phyloP scores from a whole-genome alignment of 2,329 filamentous ascomycete species.

The Phyllachora maydis region DNA sequence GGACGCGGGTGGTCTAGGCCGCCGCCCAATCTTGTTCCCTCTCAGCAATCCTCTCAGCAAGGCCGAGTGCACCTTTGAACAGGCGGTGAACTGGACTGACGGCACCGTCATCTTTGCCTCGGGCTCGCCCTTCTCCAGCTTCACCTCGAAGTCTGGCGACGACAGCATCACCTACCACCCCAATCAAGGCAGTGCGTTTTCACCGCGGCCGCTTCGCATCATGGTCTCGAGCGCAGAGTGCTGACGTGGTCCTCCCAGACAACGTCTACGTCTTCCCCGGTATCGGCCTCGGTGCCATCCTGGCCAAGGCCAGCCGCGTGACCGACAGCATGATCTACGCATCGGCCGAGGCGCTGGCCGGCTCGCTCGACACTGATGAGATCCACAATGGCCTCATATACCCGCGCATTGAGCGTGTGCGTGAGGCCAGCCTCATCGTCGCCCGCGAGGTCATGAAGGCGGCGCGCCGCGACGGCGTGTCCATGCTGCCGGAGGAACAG shows the following conservation, averaged over 20 bases:
- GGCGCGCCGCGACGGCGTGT: conserved; percentile 64
- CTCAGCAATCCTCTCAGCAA: conserved; percentile 92
- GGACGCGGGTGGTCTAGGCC: conserved; percentile 43
- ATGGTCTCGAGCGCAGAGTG: too few relatives aligned
- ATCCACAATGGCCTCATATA: conserved; percentile 72
- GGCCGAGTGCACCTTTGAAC: conserved; percentile 94
- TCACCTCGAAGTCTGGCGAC: conserved; percentile 40
- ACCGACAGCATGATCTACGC: conserved; percentile 97
- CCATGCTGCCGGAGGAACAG: conserved; percentile 42
- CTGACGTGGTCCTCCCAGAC: too few relatives aligned
- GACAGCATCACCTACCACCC: conserved; percentile 50
- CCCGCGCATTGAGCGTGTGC: conserved; percentile 74
- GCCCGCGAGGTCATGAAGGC: conserved; percentile 86
- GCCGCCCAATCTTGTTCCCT: conserved; percentile 82
- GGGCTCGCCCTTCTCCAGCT: conserved; percentile 71
- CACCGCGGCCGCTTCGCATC: too few relatives aligned
- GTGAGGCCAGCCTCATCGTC: conserved; percentile 72
- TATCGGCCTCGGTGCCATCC: conserved; percentile 80
- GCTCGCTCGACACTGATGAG: conserved; percentile 63
- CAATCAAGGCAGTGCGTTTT: conserved; percentile 73
- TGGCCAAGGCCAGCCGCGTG: conserved; percentile 68
- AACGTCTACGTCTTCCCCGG: conserved; percentile 91
- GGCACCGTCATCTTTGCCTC: conserved; percentile 86
- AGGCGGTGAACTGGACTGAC: conserved; percentile 77
- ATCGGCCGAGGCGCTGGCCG: conserved; percentile 63